Base-by-base conservation (phyloP, 768 basidiomycete species). In the Guyanaporus albipodus region DNA sequence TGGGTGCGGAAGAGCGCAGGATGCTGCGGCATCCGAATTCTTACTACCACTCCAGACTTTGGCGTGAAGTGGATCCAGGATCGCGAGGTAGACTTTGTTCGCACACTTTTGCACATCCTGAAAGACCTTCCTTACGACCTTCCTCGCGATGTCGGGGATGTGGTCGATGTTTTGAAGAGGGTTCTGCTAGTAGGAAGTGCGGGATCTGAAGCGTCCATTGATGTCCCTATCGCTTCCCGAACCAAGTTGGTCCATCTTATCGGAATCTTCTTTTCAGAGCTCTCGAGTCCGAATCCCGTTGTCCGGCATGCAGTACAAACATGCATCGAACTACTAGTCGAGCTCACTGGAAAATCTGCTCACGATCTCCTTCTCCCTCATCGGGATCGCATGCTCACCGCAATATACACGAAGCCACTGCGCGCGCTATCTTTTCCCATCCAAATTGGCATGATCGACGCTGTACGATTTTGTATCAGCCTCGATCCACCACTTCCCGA, bases 401-500 rank as follows among this genome's bases (percentile, higher is more conserved):
- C 86, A 2, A 93, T 99, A 54, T 98, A 87, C 70, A 90, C 88
- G n/a, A 97, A 98, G 61, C 96, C 96, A 11, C 77, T 99, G 17
- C 78, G 96, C 42, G 96, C 96, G 0, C 76, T 99, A 21, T 93
- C 93, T 2, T 94, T 97, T 63, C 77, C 86, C 14, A 91, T 91
- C 58, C 96, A 98, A 65, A 96, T 98, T 47, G 96, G 94, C 24
- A 93, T 97, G 79, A 92, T 98, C 49, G 96, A 98, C 58, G 92
- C 92, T 15, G 83, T 98, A 49, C 87, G 94, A 9, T 99, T 93
- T 64, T 91, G 91, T 62, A 81, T 99, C 51, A 87, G 81, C 47
- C 72, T 97, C 27, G 80, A 89, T 22, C 94, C 96, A 9, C 89
- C 91, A 1, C 76, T 98, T 21, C 83, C 92, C 2, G 93, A 96